A percentile compares a stretch with the other conserved stretches of the same genome.
These are phyloP conservation scores for Candida easanensis DNA, from an alignment of 805 yeast genomes.

Conservation along the genomic window DNA sequence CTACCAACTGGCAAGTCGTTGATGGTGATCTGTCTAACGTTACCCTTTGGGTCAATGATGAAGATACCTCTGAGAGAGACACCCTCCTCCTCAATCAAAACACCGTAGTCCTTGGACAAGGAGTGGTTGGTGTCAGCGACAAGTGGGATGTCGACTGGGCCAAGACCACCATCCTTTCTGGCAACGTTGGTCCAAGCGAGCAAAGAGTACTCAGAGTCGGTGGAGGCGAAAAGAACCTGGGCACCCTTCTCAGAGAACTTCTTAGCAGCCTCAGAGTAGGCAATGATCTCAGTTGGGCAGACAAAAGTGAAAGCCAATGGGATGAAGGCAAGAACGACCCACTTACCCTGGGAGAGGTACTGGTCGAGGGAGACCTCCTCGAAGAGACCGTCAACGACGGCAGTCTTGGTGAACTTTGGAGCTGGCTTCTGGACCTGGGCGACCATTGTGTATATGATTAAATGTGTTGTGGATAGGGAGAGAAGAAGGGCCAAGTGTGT, in stretches of 20 bases:
- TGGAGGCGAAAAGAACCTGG: conserved; percentile 92
- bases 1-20: conserved; percentile 99
- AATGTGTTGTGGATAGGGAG: background rate
- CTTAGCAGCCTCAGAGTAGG: conserved; percentile 93
- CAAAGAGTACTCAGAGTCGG: conserved; percentile 96
- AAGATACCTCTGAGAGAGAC: conserved; percentile 97
- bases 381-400: conserved; percentile 94
- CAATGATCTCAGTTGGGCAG: conserved; percentile 99
- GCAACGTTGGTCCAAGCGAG: conserved; percentile 98
- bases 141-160: conserved; percentile 91
- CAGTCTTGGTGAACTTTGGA: conserved; percentile 93
- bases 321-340: conserved; percentile 95
- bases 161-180: conserved; percentile 98
- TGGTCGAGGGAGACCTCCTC: conserved; percentile 94
- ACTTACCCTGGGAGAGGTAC: conserved; percentile 81
- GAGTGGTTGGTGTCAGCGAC: conserved; percentile 96
- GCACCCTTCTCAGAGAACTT: conserved; percentile 84
- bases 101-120: conserved; percentile 95
- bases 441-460: conserved; percentile 54
- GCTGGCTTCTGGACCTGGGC: conserved; percentile 94
- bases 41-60: conserved; percentile 94
- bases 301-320: conserved; percentile 99
- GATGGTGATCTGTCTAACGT: conserved; percentile 93
- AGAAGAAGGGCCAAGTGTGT: background rate
- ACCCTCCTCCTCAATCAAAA: conserved; percentile 93